Conservation (phyloP, 2,329 filamentous ascomycete species). For the Verticillium tricorpus region DNA sequence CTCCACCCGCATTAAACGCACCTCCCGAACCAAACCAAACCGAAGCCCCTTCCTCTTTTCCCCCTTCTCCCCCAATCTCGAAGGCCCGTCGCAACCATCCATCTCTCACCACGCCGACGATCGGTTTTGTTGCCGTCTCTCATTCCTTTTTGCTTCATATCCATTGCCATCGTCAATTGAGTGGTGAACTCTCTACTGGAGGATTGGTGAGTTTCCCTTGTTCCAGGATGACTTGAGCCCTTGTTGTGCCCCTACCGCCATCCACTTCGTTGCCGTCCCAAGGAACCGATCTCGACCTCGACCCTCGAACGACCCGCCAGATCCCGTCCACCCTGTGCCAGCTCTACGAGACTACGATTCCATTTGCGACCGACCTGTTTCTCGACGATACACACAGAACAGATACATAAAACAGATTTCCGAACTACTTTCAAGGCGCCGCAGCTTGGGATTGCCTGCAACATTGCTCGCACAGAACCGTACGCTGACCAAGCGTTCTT, state of each 20-base stretch:
- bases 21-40: constrained; percentile 5
- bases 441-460: not conserved
- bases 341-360: not conserved
- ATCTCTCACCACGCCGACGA: constrained; percentile 7
- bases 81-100: constrained; percentile 13
- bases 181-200: not conserved
- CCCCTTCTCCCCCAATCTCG: constrained; percentile 12
- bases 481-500: not conserved
- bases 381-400: not conserved
- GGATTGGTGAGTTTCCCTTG: not conserved
- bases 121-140: constrained; percentile 9
- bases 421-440: not conserved
- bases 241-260: not conserved
- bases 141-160: constrained; percentile 14
- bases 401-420: not conserved
- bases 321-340: not conserved
- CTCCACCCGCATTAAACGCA: constrained; percentile 15
- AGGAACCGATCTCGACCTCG: not conserved
- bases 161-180: constrained; percentile 8
- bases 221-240: not conserved
- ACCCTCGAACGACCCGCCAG: not conserved
- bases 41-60: constrained; percentile 13
- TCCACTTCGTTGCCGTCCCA: not conserved
- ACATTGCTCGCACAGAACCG: not conserved
- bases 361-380: not conserved